phyloP scores from a whole-genome alignment of 176 grass and related monocot genomes.

The Lolium multiflorum region DNA sequence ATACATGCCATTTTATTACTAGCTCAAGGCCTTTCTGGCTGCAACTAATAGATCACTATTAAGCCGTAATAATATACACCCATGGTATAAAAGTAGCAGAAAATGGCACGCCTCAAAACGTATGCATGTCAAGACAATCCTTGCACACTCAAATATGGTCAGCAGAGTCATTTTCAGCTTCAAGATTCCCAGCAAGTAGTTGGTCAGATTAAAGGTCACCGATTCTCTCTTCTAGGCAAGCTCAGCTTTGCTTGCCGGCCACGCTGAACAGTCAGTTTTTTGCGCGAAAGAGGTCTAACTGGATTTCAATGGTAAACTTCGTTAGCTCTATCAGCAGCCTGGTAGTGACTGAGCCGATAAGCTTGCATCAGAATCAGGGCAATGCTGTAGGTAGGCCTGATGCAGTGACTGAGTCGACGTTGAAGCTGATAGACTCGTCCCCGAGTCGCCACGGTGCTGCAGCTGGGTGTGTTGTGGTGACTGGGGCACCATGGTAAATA shows the following conservation, averaged over 20 bases:
- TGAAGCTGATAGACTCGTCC: slow-evolving; percentile 43
- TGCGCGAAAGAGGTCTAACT: neutral
- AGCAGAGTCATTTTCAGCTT: neutral
- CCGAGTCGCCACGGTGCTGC: slow-evolving; percentile 14
- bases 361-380: slow-evolving; percentile 52
- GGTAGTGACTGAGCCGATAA: slow-evolving; percentile 69
- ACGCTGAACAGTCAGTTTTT: neutral
- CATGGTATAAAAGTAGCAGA: neutral
- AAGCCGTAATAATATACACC: slow-evolving; percentile 6
- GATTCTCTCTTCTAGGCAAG: slow-evolving; percentile 12
- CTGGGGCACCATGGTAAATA: slow-evolving; percentile 51
- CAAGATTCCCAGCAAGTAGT: neutral
- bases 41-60: slow-evolving; percentile 4
- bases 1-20: neutral
- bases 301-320: neutral
- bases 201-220: slow-evolving; percentile 6
- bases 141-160: neutral
- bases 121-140: slow-evolving; percentile 21
- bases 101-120: slow-evolving; percentile 25
- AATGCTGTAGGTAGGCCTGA: slow-evolving; percentile 57
- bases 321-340: slow-evolving; percentile 58
- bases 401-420: slow-evolving; percentile 36
- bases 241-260: neutral
- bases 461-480: slow-evolving; percentile 38
- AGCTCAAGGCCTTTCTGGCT: neutral